These are phyloP conservation scores for Cyberlindnera samutprakarnensis DNA, from an alignment of 805 yeast species.

Conservation along the genomic window DNA sequence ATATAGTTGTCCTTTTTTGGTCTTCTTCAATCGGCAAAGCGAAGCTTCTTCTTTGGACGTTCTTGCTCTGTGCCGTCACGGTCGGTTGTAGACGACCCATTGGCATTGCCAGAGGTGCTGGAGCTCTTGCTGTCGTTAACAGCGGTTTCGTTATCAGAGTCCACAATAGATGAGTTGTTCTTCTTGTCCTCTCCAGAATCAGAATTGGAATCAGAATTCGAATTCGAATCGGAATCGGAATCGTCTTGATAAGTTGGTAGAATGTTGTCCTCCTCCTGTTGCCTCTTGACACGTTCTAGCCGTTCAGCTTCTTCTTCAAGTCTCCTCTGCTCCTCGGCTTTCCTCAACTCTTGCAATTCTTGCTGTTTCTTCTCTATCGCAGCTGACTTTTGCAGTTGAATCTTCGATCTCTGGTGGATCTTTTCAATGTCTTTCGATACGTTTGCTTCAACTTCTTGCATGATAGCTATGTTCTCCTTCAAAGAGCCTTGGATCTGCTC, in stretches of 20 bases:
- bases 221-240: constrained; percentile 5
- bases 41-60: constrained; percentile 4
- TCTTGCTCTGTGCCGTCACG: background rate
- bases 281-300: constrained; percentile 6
- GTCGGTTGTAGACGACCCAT: background rate
- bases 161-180: background rate
- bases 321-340: constrained; percentile 4
- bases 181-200: background rate
- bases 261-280: constrained; percentile 13
- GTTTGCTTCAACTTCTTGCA: constrained; percentile 13
- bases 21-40: constrained; percentile 3
- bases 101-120: background rate
- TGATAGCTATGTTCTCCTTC: constrained; percentile 10
- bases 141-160: background rate
- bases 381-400: constrained; percentile 7
- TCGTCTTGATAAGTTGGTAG: constrained; percentile 17
- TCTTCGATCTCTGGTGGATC: constrained; percentile 5
- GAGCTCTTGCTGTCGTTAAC: background rate
- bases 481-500: constrained; percentile 6
- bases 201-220: background rate
- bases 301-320: constrained; percentile 2
- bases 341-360: constrained; percentile 9
- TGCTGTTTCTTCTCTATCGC: constrained; percentile 12
- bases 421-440: constrained; percentile 9
- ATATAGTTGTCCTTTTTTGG: too few species aligned